phyloP scores from a whole-genome alignment of 768 basidiomycete genomes.

The Pleurotus cornucopiae region DNA sequence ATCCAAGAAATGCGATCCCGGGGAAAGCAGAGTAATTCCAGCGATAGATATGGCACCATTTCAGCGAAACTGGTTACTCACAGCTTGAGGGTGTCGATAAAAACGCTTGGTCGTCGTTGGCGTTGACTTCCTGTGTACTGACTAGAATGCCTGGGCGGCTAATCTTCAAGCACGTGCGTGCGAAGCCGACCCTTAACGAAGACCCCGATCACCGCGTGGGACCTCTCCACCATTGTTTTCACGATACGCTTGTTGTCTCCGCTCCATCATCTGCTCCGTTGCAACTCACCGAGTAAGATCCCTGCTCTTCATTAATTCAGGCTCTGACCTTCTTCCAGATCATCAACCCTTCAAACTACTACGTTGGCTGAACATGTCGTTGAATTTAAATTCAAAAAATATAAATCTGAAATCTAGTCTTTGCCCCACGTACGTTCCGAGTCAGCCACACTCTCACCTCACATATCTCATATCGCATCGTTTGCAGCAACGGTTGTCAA shows the following conservation, averaged over 20 bases:
- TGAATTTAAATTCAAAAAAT: conserved; percentile 66
- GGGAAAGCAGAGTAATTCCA: neutral
- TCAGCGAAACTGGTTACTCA: neutral
- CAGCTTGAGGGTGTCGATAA: conserved; percentile 1
- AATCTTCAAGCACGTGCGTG: neutral
- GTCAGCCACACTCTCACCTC: neutral
- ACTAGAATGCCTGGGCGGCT: too few species aligned
- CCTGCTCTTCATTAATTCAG: neutral
- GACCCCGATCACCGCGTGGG: neutral
- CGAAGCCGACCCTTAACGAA: conserved; percentile 1
- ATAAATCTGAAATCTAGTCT: conserved; percentile 83
- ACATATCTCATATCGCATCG: conserved; percentile 13
- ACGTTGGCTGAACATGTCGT: conserved; percentile 89
- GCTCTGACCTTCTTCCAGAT: neutral
- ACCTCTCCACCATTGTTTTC: neutral
- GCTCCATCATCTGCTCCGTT: conserved; percentile 9
- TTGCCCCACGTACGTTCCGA: conserved; percentile 77
- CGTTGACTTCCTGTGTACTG: conserved; percentile 6
- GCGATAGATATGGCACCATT: neutral
- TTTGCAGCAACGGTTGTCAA: conserved; percentile 85
- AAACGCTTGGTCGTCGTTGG: neutral
- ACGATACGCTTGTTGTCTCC: conserved; percentile 2
- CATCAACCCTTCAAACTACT: conserved; percentile 26
- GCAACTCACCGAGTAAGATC: neutral
- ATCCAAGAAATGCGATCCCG: neutral